Base-by-base conservation (phyloP, 345 rosid genomes). In the Angophora floribunda region DNA sequence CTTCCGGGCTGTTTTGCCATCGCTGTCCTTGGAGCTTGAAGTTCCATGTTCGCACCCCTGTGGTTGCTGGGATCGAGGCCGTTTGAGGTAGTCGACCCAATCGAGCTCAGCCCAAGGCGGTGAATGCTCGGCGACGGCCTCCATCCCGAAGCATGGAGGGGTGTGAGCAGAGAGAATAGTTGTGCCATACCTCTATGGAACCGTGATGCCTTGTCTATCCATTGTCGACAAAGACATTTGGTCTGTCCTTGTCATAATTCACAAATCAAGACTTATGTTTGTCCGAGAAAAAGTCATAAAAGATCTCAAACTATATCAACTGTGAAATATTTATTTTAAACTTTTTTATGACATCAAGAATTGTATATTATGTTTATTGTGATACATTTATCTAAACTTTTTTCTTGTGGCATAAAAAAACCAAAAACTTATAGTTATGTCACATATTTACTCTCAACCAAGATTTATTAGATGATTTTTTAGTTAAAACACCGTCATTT, bases 311-410 rank as follows among this genome's bases (percentile, higher is more conserved):
- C 19, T 21, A 55, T 55, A 55, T 0, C 21, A 1, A 55, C 21
- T 22, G 0, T 55, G 17, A 55, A 21, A 55, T 2, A 4, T 0
- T 55, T 55, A 9, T 4, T 4, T 1, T 55, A 7, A 55, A 1
- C 1, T 55, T 55, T 55, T 55, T 55, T 22, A 36, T 36, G 41
- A 36, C 41, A 36, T 36, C 41, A 36, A 36, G 41, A 36, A 36
- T 36, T 36, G 41, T 4, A 36, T 36, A 36, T 2, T 36, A 36
- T 36, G 41, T 36, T 4, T 36, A 36, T 55, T 22, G 0, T 55
- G 17, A 55, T 55, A 55, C 4, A 4, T 0, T 55, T 55, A 9
- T 4, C 1, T 55, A 7, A 55, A 1, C 0, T 55, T 55, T 9
- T 55, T 55, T 22, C 61, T 55, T 55, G 9, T 55, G 1, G 0